A percentile compares a stretch with the other conserved stretches of the same genome.
phyloP scores from a whole-genome alignment of 2,329 filamentous ascomycete species.

The Talaromyces albobiverticillius region DNA sequence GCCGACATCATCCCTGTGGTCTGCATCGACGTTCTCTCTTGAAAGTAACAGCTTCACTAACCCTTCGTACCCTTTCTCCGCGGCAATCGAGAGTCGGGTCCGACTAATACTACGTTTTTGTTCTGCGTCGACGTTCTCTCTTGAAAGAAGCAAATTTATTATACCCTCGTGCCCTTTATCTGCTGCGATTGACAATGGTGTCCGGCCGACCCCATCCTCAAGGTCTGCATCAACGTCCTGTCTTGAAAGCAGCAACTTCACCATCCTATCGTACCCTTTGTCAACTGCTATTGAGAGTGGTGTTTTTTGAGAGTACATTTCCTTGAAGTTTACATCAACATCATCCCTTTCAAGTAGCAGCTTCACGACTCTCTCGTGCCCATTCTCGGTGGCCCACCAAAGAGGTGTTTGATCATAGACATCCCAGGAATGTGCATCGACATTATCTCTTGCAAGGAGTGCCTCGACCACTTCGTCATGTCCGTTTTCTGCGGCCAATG shows the following conservation, averaged over 20 bases:
- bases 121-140: neutral
- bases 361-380: neutral
- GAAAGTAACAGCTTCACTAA: slow-evolving; percentile 20
- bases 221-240: slow-evolving; percentile 11
- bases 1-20: slow-evolving; percentile 13
- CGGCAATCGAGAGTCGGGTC: too few species aligned
- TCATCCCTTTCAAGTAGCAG: neutral
- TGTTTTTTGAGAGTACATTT: neutral
- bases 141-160: neutral
- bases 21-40: slow-evolving; percentile 12
- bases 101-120: too few species aligned
- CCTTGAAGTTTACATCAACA: neutral
- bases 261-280: slow-evolving; percentile 17
- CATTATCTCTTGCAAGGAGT: neutral
- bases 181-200: slow-evolving; percentile 20
- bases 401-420: neutral
- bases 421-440: neutral
- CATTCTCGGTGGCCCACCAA: neutral
- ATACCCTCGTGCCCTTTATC: slow-evolving; percentile 1
- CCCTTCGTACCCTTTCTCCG: slow-evolving; percentile 2
- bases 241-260: slow-evolving; percentile 20
- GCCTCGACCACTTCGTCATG: neutral
- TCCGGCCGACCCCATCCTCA: slow-evolving; percentile 16
- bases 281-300: slow-evolving; percentile 5
- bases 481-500: slow-evolving; percentile 17